Evolutionary conservation across 192 early-diverging fungal genomes (phyloP).

Genomic region (Podila minutissima): DNA sequence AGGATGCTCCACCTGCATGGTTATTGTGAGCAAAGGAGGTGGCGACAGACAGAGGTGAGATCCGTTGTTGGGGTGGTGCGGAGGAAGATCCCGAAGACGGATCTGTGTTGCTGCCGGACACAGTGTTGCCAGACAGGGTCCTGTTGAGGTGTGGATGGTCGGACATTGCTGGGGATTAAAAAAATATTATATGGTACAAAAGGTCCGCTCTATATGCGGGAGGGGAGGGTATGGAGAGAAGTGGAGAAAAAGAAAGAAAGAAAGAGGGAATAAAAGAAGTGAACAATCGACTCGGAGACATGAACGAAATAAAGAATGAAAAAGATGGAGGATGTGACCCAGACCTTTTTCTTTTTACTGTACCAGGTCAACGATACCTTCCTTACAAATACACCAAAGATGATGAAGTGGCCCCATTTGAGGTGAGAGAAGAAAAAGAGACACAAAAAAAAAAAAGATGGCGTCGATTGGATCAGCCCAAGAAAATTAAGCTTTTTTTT

Average conservation of each 20-base stretch:
- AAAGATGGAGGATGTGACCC: neutral
- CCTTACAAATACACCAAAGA: too few species aligned
- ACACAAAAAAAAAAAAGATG: too few species aligned
- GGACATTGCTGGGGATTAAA: neutral
- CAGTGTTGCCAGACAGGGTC: neutral
- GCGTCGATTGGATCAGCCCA: too few species aligned
- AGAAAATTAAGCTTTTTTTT: neutral
- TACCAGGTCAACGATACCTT: too few species aligned
- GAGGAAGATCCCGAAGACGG: neutral
- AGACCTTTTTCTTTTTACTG: too few species aligned
- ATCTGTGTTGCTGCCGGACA: neutral
- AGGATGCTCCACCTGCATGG: conserved; percentile 23
- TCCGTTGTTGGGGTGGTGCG: neutral
- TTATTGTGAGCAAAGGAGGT: conserved; percentile 1
- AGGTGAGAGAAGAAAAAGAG: too few species aligned
- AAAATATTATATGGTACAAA: too few species aligned
- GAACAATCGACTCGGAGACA: too few species aligned
- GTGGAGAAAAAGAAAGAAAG: neutral
- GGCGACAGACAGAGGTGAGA: neutral
- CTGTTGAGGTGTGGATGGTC: neutral
- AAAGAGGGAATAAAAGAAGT: neutral
- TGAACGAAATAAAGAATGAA: neutral
- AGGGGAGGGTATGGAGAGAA: neutral
- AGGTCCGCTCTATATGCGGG: too few species aligned
- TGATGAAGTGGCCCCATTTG: too few species aligned